A percentile compares a stretch with the other conserved stretches of the same genome.
phyloP scores from a whole-genome alignment of 768 basidiomycete genomes.

The Chalciporus pseudorubinellus region DNA sequence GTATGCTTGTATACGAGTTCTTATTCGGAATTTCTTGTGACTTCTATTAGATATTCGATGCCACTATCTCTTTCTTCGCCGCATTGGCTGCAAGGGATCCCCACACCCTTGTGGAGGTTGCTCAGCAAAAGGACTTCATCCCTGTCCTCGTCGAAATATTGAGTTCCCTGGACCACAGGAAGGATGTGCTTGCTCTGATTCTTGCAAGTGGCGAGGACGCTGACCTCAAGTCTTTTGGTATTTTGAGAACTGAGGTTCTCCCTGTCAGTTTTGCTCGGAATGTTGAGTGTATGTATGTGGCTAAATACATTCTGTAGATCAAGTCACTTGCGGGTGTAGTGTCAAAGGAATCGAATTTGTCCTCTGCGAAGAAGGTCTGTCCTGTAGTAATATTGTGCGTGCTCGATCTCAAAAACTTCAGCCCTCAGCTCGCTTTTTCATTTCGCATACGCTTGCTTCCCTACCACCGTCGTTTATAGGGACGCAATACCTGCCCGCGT shows the following conservation, averaged over 20 bases:
- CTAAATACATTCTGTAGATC: slow-evolving; percentile 30
- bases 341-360: slow-evolving; percentile 33
- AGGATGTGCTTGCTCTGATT: slow-evolving; percentile 52
- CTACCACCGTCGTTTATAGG: slow-evolving; percentile 47
- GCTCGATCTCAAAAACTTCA: slow-evolving; percentile 21
- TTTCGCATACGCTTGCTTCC: slow-evolving; percentile 47
- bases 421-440: slow-evolving; percentile 55
- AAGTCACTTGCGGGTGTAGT: slow-evolving; percentile 35
- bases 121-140: slow-evolving; percentile 35
- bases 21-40: not conserved
- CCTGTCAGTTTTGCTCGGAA: slow-evolving; percentile 41
- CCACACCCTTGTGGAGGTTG: slow-evolving; percentile 53
- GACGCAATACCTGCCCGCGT: slow-evolving; percentile 26
- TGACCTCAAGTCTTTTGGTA: slow-evolving; percentile 49
- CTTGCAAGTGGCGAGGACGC: slow-evolving; percentile 34
- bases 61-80: slow-evolving; percentile 58
- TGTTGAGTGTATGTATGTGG: not conserved
- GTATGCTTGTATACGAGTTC: slow-evolving; percentile 32
- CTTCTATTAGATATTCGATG: slow-evolving; percentile 57
- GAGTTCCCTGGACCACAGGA: slow-evolving; percentile 26
- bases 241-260: slow-evolving; percentile 56
- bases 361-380: slow-evolving; percentile 21
- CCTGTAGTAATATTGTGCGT: not conserved
- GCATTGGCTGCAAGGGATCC: slow-evolving; percentile 62
- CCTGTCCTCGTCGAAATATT: slow-evolving; percentile 47